Percentiles rank a stretch among this genome's conserved stretches.
phyloP scores from a whole-genome alignment of 1,284 basidiomycete genomes.

The Tetrapyrgos nigripes region DNA sequence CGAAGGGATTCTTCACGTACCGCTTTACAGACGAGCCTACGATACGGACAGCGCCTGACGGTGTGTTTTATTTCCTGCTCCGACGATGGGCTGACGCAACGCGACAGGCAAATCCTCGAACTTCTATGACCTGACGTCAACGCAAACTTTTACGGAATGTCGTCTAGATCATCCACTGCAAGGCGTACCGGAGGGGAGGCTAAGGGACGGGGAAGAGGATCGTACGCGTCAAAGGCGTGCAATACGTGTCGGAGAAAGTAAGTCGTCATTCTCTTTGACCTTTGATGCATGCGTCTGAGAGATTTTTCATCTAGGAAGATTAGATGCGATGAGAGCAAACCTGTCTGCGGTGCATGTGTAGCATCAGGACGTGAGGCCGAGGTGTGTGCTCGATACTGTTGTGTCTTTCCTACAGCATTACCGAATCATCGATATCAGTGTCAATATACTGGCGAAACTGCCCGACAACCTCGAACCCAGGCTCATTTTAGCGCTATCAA shows the following conservation, averaged over 20 bases:
- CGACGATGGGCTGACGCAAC: too few species aligned
- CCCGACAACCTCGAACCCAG: constrained; percentile 24
- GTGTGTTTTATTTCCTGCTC: too few species aligned
- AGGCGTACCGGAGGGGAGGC: neutral
- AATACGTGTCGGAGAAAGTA: constrained; percentile 26
- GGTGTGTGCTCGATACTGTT: constrained; percentile 2
- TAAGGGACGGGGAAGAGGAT: constrained; percentile 16
- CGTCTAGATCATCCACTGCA: neutral
- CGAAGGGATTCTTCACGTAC: too few species aligned
- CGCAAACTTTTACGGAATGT: too few species aligned
- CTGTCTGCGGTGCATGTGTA: constrained; percentile 19
- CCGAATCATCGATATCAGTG: constrained; percentile 15
- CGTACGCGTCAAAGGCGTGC: constrained; percentile 26
- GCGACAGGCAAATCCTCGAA: too few species aligned
- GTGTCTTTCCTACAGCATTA: neutral
- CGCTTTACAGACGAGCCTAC: too few species aligned
- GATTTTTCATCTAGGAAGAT: constrained; percentile 21
- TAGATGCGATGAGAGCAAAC: constrained; percentile 27
- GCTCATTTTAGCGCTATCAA: constrained; percentile 29
- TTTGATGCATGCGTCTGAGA: neutral
- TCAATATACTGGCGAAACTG: constrained; percentile 22
- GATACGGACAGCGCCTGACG: too few species aligned
- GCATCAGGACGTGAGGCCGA: constrained; percentile 14
- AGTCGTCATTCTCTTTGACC: neutral
- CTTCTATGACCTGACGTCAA: too few species aligned